These are phyloP conservation scores for Lablab purpureus DNA, from an alignment of 306 rosid species.

Conservation along the genomic window DNA sequence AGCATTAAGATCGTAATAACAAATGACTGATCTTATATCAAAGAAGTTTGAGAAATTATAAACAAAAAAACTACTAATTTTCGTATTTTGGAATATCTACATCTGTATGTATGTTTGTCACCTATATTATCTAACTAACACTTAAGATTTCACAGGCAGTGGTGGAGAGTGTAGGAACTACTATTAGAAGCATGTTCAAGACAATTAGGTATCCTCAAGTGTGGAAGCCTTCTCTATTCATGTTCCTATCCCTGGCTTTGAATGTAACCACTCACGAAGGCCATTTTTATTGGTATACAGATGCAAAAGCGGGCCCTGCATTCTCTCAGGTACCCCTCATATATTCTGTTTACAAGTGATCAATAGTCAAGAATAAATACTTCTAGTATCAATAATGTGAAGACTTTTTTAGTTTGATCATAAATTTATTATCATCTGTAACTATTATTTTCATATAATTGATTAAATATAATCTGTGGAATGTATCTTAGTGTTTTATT, in stretches of 20 bases:
- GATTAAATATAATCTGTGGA: no score
- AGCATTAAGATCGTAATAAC: neutral
- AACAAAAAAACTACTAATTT: neutral
- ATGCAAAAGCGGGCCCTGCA: slow-evolving; percentile 80
- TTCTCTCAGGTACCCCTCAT: slow-evolving; percentile 72
- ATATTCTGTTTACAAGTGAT: neutral
- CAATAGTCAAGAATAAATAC: neutral
- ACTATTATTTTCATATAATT: no score
- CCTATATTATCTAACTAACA: neutral
- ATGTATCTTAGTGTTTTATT: no score
- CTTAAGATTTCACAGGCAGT: slow-evolving; percentile 44
- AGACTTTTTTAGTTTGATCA: no score
- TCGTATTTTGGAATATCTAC: slow-evolving; percentile 3
- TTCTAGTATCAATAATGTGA: neutral
- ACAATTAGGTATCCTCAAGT: slow-evolving; percentile 74
- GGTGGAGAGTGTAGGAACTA: slow-evolving; percentile 51
- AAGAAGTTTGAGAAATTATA: neutral
- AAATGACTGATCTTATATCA: neutral
- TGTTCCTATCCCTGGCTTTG: slow-evolving; percentile 71
- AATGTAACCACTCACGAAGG: slow-evolving; percentile 77
- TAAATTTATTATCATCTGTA: neutral
- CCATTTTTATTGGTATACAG: slow-evolving; percentile 85
- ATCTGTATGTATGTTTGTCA: neutral
- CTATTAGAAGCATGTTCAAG: slow-evolving; percentile 57
- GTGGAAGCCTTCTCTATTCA: slow-evolving; percentile 80